A percentile compares a stretch with the other conserved stretches of the same genome.
phyloP scores from a whole-genome alignment of 805 yeast species.

The Nakazawaea pomicola region DNA sequence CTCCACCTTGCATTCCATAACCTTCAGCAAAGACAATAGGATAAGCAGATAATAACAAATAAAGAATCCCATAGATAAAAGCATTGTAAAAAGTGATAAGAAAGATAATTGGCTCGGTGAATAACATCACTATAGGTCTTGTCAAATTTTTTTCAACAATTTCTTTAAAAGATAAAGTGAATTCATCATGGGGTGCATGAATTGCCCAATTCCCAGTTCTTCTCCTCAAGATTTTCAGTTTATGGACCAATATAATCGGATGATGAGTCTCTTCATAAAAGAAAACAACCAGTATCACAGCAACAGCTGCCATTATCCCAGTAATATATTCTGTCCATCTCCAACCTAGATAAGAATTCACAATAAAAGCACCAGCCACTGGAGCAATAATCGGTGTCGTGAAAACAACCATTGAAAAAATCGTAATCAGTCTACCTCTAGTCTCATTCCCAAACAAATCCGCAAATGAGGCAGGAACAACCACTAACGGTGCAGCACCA shows the following conservation, averaged over 20 bases:
- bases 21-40: conserved; percentile 64
- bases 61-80: conserved; percentile 75
- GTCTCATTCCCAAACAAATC: conserved; percentile 63
- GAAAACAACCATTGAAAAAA: conserved; percentile 70
- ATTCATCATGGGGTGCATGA: conserved; percentile 70
- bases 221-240: conserved; percentile 58
- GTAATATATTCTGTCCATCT: conserved; percentile 75
- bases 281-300: conserved; percentile 34
- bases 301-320: conserved; percentile 52
- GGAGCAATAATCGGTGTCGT: conserved; percentile 83
- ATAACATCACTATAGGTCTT: conserved; percentile 65
- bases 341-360: conserved; percentile 62
- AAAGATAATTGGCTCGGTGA: conserved; percentile 69
- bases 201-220: conserved; percentile 80
- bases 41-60: conserved; percentile 67
- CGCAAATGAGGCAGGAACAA: conserved; percentile 82
- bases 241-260: conserved; percentile 55
- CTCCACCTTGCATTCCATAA: conserved; percentile 60
- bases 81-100: conserved; percentile 67
- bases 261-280: conserved; percentile 66
- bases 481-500: conserved; percentile 84
- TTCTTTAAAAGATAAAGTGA: conserved; percentile 49
- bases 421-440: conserved; percentile 72
- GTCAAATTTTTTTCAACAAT: conserved; percentile 57
- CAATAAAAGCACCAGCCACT: conserved; percentile 66